These are phyloP conservation scores for Aurantiochytrium sp. DNA, from an alignment of 108 stramenopile genomes.

Conservation along the genomic window DNA sequence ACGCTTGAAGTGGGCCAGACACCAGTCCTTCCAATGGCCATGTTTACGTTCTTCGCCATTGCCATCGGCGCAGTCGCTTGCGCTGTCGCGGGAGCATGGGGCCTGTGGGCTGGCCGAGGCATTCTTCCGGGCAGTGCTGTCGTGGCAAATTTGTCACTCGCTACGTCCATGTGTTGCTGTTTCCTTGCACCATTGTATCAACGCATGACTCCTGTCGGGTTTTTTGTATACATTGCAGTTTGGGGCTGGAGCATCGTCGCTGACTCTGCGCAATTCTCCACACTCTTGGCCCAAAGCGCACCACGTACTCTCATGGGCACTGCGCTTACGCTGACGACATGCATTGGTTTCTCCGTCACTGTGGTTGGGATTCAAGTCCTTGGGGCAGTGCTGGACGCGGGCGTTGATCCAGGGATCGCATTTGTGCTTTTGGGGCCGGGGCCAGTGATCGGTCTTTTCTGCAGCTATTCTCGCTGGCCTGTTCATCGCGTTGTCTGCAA, in stretches of 20 bases:
- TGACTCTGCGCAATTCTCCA: slow-evolving; percentile 43
- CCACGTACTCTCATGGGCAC: slow-evolving; percentile 29
- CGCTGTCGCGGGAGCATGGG: neutral
- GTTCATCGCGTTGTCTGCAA: neutral
- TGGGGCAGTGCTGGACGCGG: slow-evolving; percentile 19
- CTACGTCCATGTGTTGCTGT: neutral
- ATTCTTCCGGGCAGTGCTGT: neutral
- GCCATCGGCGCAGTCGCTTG: neutral
- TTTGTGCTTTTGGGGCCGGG: neutral
- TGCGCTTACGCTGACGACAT: slow-evolving; percentile 34
- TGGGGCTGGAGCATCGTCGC: slow-evolving; percentile 42
- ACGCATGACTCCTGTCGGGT: neutral
- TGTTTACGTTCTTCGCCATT: neutral
- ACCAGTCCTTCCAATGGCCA: neutral
- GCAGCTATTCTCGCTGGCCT: neutral
- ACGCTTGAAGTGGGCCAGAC: neutral
- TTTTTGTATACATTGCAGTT: slow-evolving; percentile 18
- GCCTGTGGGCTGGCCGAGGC: neutral
- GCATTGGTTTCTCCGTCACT: slow-evolving; percentile 37
- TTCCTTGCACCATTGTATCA: neutral
- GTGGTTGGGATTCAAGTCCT: slow-evolving; percentile 37
- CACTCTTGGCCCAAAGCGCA: slow-evolving; percentile 23
- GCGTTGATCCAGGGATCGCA: neutral
- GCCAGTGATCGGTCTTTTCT: neutral
- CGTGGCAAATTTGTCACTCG: neutral